Base-by-base conservation (phyloP, 1,139 yeast species). In the Saccharomycopsis crataegensis region DNA sequence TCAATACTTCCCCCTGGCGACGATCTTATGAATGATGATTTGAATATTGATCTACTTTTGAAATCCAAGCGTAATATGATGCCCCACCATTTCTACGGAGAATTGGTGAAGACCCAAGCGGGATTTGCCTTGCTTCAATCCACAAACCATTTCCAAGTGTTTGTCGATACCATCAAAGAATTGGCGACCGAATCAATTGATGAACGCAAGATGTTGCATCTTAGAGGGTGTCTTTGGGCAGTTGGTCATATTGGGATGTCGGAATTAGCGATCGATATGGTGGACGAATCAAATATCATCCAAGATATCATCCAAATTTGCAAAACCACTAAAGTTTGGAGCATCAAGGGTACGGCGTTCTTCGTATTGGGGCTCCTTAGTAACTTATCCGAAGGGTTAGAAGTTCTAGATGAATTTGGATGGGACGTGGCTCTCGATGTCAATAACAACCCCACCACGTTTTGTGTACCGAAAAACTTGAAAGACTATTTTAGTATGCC, bases 211-310 rank as follows among this genome's bases (percentile, higher is more conserved):
- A 58, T 7, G 12, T 54, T 69, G n/a, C 76, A 75, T 53, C 66
- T 90, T 33, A 88, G 87, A 63, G 89, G 91, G 14, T 80, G 86
- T 49, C 64, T 91, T 49, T 93, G 98, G 97, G 85, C 95, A 3
- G 74, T 88, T 46, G 97, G 97, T 0, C 83, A 83, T 61, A 82
- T 90, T 43, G 90, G 91, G 1, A 79, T 90, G 8, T 79, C 86
- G 0, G 74, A 74, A 36, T 71, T 75, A 54, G 96, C 96, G 0
- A 80, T 85, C 36, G 79, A 80, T 46, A 72, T 88, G 43, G 67
- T 89, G 48, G 89, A 85, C 62, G 77, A 84, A 17, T 71, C 80
- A 56, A 77, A 76, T 9, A 70, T 79, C n/a, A 78, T 80, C 6
- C 76, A 74, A 48, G 80, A 79, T 57, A 76, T 84, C 45, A 74